Base-by-base conservation (phyloP, 768 basidiomycete genomes). In the Austroboletus eburneus region DNA sequence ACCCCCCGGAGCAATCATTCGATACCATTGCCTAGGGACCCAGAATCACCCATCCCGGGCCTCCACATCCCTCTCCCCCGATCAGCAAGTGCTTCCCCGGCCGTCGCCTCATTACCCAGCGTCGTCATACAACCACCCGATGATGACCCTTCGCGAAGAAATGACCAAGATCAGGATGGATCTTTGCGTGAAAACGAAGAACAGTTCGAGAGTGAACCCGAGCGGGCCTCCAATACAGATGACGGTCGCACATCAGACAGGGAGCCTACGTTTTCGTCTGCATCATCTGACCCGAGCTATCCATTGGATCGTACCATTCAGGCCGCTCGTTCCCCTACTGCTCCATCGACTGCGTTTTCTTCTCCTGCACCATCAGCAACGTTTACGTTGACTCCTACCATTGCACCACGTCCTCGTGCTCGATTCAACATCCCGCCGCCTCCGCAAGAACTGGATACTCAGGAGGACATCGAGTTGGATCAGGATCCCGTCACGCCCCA, bases 221-320 rank as follows among this genome's bases (percentile, higher is more conserved):
- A 66, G 37, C 57, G 12, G 14, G 40, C 32, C 27, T 46, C 46
- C 34, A 59, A 57, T 41, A 48, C 51, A 8, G 62, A 68, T 21
- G 61, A 61, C 35, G 54, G 38, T 55, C 65, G 18, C 55, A 62
- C 48, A 8, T 52, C 48, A 25, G 63, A 64, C 20, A 66, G 59
- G 29, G 83, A 85, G 41, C 82, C 84, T 5, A 87, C 85, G 0
- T 87, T 87, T 57, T 86, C 85, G 0, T 85, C 86, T 9, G 82
- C 85, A 27, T 81, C 76, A 13, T 77, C 60, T 17, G 66, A 70
- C 4, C 61, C 59, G 10, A 63, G 54, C 23, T 56, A 57, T 49
- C 69, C 69, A 32, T 52, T 42, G 55, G 62, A 51, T 62, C 57
- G 49, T 52, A 63, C 51, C n/a, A 47, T 54, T 52, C 58, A 58